phyloP scores from a whole-genome alignment of 225 moss, liverwort and hornwort genomes.

The Polytrichum commune region DNA sequence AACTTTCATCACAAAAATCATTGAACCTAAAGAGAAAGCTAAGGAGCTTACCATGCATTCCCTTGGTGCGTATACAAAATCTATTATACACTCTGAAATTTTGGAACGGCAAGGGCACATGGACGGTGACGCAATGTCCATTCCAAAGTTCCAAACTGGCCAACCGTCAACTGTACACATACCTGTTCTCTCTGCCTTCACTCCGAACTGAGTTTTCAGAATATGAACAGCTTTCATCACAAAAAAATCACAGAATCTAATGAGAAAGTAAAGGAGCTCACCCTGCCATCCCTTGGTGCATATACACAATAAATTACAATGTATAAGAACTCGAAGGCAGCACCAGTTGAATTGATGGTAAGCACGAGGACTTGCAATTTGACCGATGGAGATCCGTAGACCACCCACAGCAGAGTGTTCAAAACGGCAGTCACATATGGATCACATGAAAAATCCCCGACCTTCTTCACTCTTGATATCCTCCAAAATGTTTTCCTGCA shows the following conservation, averaged over 20 bases:
- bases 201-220: not conserved
- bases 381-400: constrained; percentile 48
- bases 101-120: too few relatives aligned
- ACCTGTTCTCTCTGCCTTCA: too few relatives aligned
- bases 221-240: not conserved
- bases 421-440: constrained; percentile 32
- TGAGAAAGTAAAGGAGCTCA: not conserved
- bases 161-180: too few relatives aligned
- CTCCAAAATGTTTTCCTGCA: constrained; percentile 47
- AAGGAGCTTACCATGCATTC: too few relatives aligned
- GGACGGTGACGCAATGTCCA: too few relatives aligned
- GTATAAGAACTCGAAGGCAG: constrained; percentile 26
- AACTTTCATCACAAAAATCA: too few relatives aligned
- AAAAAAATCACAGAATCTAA: not conserved
- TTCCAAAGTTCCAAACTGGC: too few relatives aligned
- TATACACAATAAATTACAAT: constrained; percentile 16
- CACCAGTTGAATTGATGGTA: constrained; percentile 46
- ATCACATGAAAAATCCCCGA: constrained; percentile 39
- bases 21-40: too few relatives aligned
- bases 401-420: constrained; percentile 40
- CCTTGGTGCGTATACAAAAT: too few relatives aligned
- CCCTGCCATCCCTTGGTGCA: constrained; percentile 25
- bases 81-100: too few relatives aligned
- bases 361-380: constrained; percentile 38
- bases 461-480: constrained; percentile 22